A percentile compares a stretch with the other conserved stretches of the same genome.
phyloP scores from a whole-genome alignment of 495 filamentous ascomycete species.

The Aspergillus ellipticus region DNA sequence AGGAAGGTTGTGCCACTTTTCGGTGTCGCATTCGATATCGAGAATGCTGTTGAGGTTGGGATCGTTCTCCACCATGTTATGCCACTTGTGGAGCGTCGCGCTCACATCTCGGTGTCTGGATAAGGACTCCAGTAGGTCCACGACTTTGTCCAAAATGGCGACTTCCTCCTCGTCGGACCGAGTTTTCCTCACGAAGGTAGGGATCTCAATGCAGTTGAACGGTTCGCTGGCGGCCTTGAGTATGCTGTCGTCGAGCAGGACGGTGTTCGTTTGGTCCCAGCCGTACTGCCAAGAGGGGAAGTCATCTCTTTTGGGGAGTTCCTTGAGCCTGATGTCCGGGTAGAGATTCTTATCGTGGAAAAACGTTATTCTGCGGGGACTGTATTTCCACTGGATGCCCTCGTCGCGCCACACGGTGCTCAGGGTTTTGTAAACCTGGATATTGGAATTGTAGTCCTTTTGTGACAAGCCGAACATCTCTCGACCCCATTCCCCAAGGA shows the following conservation, averaged over 20 bases:
- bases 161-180: slow-evolving; percentile 25
- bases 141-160: slow-evolving; percentile 30
- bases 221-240: slow-evolving; percentile 81
- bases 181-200: slow-evolving; percentile 57
- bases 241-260: slow-evolving; percentile 80
- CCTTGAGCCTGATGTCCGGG: no score
- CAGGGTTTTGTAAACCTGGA: slow-evolving; percentile 86
- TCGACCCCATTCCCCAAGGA: slow-evolving; percentile 76
- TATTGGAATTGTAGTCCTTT: slow-evolving; percentile 61
- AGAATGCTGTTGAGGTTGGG: slow-evolving; percentile 18
- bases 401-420: slow-evolving; percentile 62
- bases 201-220: slow-evolving; percentile 73
- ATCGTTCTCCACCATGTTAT: not conserved
- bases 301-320: no score
- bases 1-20: no score
- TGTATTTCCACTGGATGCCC: slow-evolving; percentile 48
- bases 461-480: slow-evolving; percentile 66
- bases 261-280: slow-evolving; percentile 83
- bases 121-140: slow-evolving; percentile 29
- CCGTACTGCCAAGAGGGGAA: no score
- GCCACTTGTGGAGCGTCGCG: slow-evolving; percentile 32
- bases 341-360: not conserved
- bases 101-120: slow-evolving; percentile 39
- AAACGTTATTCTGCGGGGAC: slow-evolving; percentile 41
- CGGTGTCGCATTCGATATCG: slow-evolving; percentile 18